Evolutionary conservation across 2,329 filamentous ascomycete species (phyloP), one percentile per base, ranked within the genome.

Genomic region (Trichoderma sp.): DNA sequence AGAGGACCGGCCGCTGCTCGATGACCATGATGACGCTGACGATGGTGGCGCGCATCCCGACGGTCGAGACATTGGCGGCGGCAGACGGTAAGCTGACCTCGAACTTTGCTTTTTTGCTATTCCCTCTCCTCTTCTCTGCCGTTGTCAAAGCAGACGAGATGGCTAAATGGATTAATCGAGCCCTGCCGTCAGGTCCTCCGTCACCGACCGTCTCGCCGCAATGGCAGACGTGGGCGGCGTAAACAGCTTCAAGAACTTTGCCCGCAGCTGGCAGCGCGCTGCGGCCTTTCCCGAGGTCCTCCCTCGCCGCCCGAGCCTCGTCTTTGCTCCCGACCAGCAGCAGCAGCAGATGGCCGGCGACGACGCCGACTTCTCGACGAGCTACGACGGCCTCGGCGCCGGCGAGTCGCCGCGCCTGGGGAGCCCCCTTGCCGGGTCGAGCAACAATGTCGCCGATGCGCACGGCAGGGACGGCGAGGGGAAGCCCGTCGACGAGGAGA

Each of bases 221-320:
- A 74, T 89, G 62, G 82, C 84, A 69, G 88, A 96, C 67, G 89
- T 91, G 55, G 95, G 94, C 69, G 94, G 94, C 58, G 90, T 93
- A 67, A 98, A 98, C 81, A 96, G 91, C 77, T 90, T 98, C 72
- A 90, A 95, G 73, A 96, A 93, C 72, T 98, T 98, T 75, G 91
- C 93, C 51, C 87, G 90, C 67, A 96, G 92, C 71, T 97, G 93
- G 90, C 92, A 94, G 77, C 88, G 94, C 75, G 94, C 94, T 44
- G 92, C 93, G 28, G 89, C 85, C 65, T 98, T 98, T 77, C 85
- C 88, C 68, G 93, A 97, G 76, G 91, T 97, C 70, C 89, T 95
- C 41, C 92, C 92, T 5, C 88, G 91, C 63, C 86, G 88, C 17
- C 88, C 88, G 15, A 89, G 91, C 41, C 92, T 96, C 74, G 82